phyloP scores from a whole-genome alignment of 306 rosid genomes.

The Sesbania bispinosa region DNA sequence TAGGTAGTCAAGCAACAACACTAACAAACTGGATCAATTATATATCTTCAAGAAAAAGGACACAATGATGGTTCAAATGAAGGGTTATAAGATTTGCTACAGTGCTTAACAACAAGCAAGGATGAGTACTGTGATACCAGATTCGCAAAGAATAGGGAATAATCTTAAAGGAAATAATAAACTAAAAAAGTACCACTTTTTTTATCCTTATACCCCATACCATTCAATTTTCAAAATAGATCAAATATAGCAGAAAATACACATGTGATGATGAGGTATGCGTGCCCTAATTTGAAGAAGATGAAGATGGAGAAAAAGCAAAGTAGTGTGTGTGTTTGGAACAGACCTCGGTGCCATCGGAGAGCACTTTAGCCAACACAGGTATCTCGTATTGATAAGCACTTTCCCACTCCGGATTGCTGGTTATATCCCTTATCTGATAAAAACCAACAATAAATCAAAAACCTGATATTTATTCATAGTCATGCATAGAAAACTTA shows the following conservation, averaged over 20 bases:
- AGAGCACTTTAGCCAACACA: slow-evolving; percentile 68
- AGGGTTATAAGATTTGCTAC: slow-evolving; percentile 12
- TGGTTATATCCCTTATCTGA: slow-evolving; percentile 83
- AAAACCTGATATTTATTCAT: background rate
- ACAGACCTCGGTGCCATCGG: slow-evolving; percentile 93
- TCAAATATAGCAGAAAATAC: too few relatives aligned
- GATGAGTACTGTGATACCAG: background rate
- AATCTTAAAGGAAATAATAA: background rate
- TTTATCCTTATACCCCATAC: too few relatives aligned
- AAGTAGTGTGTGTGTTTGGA: background rate
- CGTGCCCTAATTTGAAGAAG: background rate
- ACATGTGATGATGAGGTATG: background rate
- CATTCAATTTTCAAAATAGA: too few relatives aligned
- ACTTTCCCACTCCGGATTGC: slow-evolving; percentile 75
- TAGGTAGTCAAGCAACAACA: background rate
- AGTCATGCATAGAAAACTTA: background rate
- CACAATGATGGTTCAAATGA: background rate
- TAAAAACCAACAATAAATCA: slow-evolving; percentile 20
- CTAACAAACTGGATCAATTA: background rate
- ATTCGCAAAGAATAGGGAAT: background rate
- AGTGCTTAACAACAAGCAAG: background rate
- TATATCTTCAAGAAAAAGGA: background rate
- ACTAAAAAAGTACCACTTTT: background rate
- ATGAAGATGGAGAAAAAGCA: background rate
- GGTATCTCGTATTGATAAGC: slow-evolving; percentile 94